Evolutionary conservation across 2,329 filamentous ascomycete species (phyloP).

Genomic region (Pseudocercospora musae): DNA sequence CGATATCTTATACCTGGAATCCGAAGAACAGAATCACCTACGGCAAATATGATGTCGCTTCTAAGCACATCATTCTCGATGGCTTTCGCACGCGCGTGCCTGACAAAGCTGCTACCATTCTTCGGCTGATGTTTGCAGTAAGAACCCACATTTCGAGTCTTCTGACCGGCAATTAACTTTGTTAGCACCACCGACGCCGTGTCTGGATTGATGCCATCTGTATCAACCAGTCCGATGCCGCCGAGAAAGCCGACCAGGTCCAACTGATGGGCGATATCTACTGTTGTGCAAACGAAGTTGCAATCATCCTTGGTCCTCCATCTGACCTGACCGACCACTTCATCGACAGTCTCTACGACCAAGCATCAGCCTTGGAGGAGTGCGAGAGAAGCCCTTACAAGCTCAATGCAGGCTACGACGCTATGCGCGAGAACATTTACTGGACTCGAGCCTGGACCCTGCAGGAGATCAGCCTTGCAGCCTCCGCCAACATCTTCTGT

Average conservation of each 20-base stretch:
- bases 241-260: background rate
- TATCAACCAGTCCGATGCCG: background rate
- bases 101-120: constrained; percentile 1
- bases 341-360: background rate
- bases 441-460: background rate
- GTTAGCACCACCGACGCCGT: background rate
- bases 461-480: background rate
- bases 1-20: background rate
- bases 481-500: background rate
- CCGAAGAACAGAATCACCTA: background rate
- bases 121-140: background rate
- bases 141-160: background rate
- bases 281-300: background rate
- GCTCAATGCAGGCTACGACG: background rate
- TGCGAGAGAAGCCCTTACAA: background rate
- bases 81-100: background rate
- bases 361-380: background rate
- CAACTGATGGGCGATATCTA: constrained; percentile 3
- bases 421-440: background rate
- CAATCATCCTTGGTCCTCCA: background rate
- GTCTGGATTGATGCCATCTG: background rate
- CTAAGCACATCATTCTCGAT: background rate
- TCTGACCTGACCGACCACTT: background rate
- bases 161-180: background rate
- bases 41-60: background rate